These are phyloP conservation scores for Rhizomucor pusillus DNA, from an alignment of 371 early-diverging fungal species.

Conservation along the genomic window DNA sequence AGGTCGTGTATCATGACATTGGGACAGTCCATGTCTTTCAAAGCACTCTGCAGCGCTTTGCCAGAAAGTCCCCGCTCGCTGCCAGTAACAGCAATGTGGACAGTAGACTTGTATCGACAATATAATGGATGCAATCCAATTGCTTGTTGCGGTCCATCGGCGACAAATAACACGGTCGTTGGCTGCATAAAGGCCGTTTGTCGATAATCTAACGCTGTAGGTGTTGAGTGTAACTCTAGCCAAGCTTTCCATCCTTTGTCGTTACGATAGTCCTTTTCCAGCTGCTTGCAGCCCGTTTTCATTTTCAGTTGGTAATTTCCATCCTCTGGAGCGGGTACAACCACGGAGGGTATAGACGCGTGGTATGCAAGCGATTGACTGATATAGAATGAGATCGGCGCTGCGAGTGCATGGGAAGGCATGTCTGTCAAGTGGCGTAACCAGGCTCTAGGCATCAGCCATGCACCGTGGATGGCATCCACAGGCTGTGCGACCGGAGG, in stretches of 20 bases:
- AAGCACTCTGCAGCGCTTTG: slow-evolving; percentile 11
- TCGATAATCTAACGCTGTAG: slow-evolving; percentile 18
- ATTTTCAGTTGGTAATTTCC: slow-evolving; percentile 3
- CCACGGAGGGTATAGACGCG: slow-evolving; percentile 27
- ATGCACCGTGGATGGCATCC: slow-evolving; percentile 38
- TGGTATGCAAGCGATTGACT: slow-evolving; percentile 28
- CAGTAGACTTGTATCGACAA: slow-evolving; percentile 22
- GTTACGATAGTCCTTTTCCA: slow-evolving; percentile 2
- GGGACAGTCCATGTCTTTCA: slow-evolving; percentile 4
- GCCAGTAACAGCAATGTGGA: slow-evolving; percentile 29
- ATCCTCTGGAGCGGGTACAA: slow-evolving; percentile 19
- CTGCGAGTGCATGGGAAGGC: slow-evolving; percentile 11
- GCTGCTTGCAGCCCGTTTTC: slow-evolving; percentile 6
- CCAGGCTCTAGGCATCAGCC: slow-evolving; percentile 36
- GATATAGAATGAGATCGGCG: slow-evolving; percentile 32
- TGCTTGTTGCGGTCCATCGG: slow-evolving; percentile 33
- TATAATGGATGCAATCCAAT: slow-evolving; percentile 24
- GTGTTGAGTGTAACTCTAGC: slow-evolving; percentile 6
- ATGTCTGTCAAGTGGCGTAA: slow-evolving; percentile 21
- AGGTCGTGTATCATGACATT: slow-evolving; percentile 22
- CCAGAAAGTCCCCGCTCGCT: slow-evolving; percentile 18
- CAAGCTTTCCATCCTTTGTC: slow-evolving; percentile 13
- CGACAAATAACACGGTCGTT: slow-evolving; percentile 19
- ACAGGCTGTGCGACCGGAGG: slow-evolving; percentile 32
- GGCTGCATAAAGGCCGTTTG: slow-evolving; percentile 9